A percentile compares a stretch with the other conserved stretches of the same genome.
phyloP scores from a whole-genome alignment of 2,329 filamentous ascomycete genomes.

The Furcasterigmium furcatum region DNA sequence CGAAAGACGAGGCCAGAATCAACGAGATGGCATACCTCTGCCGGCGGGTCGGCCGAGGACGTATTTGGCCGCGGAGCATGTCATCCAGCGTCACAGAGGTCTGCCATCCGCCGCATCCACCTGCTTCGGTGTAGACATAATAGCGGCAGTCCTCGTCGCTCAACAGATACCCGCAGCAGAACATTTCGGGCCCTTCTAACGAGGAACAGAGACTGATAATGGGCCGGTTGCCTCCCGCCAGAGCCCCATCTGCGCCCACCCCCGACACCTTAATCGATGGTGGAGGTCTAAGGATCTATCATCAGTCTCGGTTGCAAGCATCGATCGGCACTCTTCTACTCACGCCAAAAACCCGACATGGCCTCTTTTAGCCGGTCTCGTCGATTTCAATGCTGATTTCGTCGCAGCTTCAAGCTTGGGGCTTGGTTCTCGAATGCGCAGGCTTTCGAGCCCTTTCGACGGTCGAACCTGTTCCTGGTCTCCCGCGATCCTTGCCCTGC shows the following conservation, averaged over 20 bases:
- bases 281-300: too few relatives aligned
- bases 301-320: too few relatives aligned
- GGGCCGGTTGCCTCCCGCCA: not conserved
- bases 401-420: too few relatives aligned
- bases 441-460: too few relatives aligned
- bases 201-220: constrained; percentile 11
- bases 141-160: constrained; percentile 12
- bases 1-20: constrained; percentile 18
- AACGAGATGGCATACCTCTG: constrained; percentile 17
- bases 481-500: constrained; percentile 8
- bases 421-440: too few relatives aligned
- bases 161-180: constrained; percentile 14
- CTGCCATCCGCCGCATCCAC: not conserved
- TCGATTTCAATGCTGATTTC: too few relatives aligned
- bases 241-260: too few relatives aligned
- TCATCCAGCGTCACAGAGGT: constrained; percentile 11
- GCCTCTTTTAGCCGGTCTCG: too few relatives aligned
- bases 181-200: not conserved
- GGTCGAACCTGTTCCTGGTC: too few relatives aligned
- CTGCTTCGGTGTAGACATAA: constrained; percentile 11
- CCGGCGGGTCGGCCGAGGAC: constrained; percentile 8
- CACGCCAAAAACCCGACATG: too few relatives aligned
- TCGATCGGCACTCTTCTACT: too few relatives aligned
- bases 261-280: too few relatives aligned
- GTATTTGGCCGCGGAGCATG: constrained; percentile 8